These are phyloP conservation scores for Pouteria glomerata DNA, from an alignment of 148 eudicot species.

Conservation along the genomic window DNA sequence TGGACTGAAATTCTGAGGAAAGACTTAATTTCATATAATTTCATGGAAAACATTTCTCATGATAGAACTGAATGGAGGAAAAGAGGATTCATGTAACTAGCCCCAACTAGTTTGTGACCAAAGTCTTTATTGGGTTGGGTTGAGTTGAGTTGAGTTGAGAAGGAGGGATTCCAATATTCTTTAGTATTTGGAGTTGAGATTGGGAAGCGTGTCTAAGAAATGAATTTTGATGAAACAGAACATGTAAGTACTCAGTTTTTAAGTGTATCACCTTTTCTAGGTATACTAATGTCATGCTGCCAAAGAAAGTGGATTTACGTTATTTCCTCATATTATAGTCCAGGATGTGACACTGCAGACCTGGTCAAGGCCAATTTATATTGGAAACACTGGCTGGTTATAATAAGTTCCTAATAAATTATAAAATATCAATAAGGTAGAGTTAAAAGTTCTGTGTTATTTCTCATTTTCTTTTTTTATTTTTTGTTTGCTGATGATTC, in stretches of 20 bases:
- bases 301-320: background rate
- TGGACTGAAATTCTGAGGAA: too few relatives aligned
- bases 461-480: background rate
- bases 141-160: too few relatives aligned
- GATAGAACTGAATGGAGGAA: too few relatives aligned
- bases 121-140: too few relatives aligned
- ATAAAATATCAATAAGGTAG: background rate
- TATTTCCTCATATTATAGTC: background rate
- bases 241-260: background rate
- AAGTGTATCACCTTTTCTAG: background rate
- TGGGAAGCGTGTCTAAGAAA: background rate
- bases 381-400: background rate
- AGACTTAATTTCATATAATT: too few relatives aligned
- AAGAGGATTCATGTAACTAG: too few relatives aligned
- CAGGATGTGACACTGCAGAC: background rate
- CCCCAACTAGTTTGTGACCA: too few relatives aligned
- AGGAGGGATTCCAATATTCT: background rate
- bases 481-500: background rate
- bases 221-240: background rate
- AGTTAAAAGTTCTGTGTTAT: background rate
- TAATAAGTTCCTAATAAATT: background rate
- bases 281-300: background rate
- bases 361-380: background rate
- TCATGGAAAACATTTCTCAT: too few relatives aligned
- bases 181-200: constrained; percentile 5